These are phyloP conservation scores for Tausonia pullulans DNA, from an alignment of 1,284 basidiomycete genomes.

Conservation along the genomic window DNA sequence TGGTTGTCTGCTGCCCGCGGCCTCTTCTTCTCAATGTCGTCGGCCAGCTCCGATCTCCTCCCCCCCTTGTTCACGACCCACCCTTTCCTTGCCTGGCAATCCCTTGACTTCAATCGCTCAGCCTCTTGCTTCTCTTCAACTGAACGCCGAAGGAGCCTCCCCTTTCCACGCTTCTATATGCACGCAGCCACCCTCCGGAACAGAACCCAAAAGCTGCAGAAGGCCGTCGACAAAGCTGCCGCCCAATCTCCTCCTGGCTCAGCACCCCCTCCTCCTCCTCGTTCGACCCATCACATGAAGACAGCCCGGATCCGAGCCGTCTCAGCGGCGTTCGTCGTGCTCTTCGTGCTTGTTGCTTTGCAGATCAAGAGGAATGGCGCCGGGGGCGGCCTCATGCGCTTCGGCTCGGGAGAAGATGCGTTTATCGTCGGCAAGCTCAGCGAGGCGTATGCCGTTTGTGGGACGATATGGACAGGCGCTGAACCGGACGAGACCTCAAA, in stretches of 20 bases:
- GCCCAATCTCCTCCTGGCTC: neutral
- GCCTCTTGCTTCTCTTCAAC: too few relatives aligned
- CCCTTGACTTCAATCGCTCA: too few relatives aligned
- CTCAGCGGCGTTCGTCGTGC: slow-evolving; percentile 6
- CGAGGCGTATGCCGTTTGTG: slow-evolving; percentile 25
- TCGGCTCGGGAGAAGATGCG: slow-evolving; percentile 22
- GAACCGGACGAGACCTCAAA: slow-evolving; percentile 29
- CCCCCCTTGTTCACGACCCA: too few relatives aligned
- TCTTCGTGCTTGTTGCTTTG: slow-evolving; percentile 1
- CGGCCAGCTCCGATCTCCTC: too few relatives aligned
- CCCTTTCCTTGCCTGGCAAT: too few relatives aligned
- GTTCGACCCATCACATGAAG: neutral
- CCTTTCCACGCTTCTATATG: neutral
- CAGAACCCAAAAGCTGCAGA: neutral
- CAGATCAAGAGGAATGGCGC: neutral
- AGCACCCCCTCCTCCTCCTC: neutral
- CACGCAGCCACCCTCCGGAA: slow-evolving; percentile 13
- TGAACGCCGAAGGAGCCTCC: neutral
- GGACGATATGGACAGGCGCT: slow-evolving; percentile 12
- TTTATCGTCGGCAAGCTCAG: slow-evolving; percentile 27
- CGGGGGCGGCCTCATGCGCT: neutral
- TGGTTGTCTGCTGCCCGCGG: too few relatives aligned
- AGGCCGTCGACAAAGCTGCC: neutral
- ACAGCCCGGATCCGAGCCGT: slow-evolving; percentile 12
- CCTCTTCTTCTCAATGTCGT: too few relatives aligned